Evolutionary conservation across 441 rosid genomes (phyloP), one percentile per base, ranked within the genome.

Genomic region (Macaranga tanarius): DNA sequence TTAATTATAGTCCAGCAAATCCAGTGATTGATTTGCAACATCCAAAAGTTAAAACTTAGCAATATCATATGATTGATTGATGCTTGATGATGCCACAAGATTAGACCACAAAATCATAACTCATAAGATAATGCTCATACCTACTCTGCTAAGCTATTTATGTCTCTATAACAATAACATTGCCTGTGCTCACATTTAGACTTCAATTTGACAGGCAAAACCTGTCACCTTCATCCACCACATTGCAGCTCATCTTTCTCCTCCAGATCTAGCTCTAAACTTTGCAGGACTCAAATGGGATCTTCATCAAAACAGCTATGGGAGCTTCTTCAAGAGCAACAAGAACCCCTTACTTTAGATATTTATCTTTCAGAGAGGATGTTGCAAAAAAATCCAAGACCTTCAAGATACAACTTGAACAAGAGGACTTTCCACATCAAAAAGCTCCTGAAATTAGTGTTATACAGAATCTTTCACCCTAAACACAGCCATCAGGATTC

Each of bases 271-370:
- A 55, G 44, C 76, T 42, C 20, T 7, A 7, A 26, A 68, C 2
- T 38, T 16, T 52, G 78, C 72, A 77, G 58, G 31, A 56, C n/a
- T 64, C 38, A 26, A 50, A 84, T 84, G 85, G 75, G 75, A 42
- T 25, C 75, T 38, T 42, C 72, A 17, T 40, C 77, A 7, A 80
- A 80, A 68, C 72, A 60, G 74, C 79, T 80, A 19, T 42, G 72
- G 67, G 76, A 84, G 67, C 81, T 80, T 80, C 85, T 82, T 44
- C 79, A 66, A 57, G 79, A 76, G 75, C 66, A 76, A 52, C 82
- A 80, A 56, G 77, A 84, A 65, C 84, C 87, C 31, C 80, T 80
- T 67, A 59, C 22, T 3, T 71, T 82, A 17, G 70, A 58, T 22
- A 51, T 64, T n/a, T 71, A 69, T 79, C 77, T 82, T 23, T 67